These are phyloP conservation scores for Nannizzia gypsea DNA, from an alignment of 2,329 filamentous ascomycete genomes.

Conservation along the genomic window DNA sequence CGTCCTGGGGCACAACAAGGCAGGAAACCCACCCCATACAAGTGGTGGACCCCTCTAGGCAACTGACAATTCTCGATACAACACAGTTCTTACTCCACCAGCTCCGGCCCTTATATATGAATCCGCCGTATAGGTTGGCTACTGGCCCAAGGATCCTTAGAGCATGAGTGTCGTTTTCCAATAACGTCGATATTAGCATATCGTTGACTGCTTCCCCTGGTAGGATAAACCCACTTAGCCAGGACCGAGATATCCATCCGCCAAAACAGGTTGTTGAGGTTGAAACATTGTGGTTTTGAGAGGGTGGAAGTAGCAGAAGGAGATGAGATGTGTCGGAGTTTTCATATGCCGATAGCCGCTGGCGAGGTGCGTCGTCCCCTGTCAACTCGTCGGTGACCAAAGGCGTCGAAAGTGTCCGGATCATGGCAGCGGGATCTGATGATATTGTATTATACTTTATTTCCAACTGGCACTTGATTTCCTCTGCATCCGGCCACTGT, in stretches of 20 bases:
- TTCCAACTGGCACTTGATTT: slow-evolving; percentile 27
- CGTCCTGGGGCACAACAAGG: slow-evolving; percentile 29
- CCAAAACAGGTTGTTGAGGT: slow-evolving; percentile 25
- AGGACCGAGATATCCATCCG: slow-evolving; percentile 46
- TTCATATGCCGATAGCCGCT: slow-evolving; percentile 19
- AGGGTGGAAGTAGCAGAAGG: slow-evolving; percentile 19
- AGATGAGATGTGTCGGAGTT: slow-evolving; percentile 20
- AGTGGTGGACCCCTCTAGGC: slow-evolving; percentile 33
- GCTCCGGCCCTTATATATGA: slow-evolving; percentile 38
- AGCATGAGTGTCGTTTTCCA: slow-evolving; percentile 44
- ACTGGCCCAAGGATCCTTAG: slow-evolving; percentile 39
- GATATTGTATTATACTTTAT: slow-evolving; percentile 24
- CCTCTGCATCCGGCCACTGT: slow-evolving; percentile 38
- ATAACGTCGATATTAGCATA: slow-evolving; percentile 43
- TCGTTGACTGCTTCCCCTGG: slow-evolving; percentile 44
- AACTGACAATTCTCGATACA: slow-evolving; percentile 42
- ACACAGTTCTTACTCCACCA: slow-evolving; percentile 49
- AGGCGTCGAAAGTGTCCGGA: slow-evolving; percentile 9
- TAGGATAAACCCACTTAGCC: slow-evolving; percentile 43
- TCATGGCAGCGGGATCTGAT: slow-evolving; percentile 6
- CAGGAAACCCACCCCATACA: slow-evolving; percentile 47
- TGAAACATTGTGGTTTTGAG: not conserved
- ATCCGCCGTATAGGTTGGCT: slow-evolving; percentile 44
- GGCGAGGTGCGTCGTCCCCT: slow-evolving; percentile 13
- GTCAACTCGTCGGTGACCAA: slow-evolving; percentile 10